A percentile compares a stretch with the other conserved stretches of the same genome.
These are phyloP conservation scores for Carallia brachiata DNA, from an alignment of 345 rosid genomes.

Conservation along the genomic window DNA sequence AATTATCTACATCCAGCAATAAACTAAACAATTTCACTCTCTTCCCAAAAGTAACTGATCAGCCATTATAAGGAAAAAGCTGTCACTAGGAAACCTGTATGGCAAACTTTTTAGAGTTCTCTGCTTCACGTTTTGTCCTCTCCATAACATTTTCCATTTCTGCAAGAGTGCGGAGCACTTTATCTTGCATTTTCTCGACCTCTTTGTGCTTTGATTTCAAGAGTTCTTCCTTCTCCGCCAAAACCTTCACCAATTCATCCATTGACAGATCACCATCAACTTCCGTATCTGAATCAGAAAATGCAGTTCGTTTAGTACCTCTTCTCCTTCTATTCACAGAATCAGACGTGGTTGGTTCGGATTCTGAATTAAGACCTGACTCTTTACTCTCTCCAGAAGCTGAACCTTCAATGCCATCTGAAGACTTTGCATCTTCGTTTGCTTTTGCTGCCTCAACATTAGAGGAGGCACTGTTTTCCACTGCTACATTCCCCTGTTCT, in stretches of 20 bases:
- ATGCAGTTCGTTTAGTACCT: conserved; percentile 40
- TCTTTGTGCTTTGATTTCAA: conserved; percentile 61
- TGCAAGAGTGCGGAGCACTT: conserved; percentile 66
- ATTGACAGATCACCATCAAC: conserved; percentile 52
- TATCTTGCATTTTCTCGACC: conserved; percentile 67
- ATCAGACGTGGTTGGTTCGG: conserved; percentile 23
- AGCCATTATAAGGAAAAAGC: not conserved
- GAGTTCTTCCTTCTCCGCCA: conserved; percentile 74
- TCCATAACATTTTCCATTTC: conserved; percentile 90
- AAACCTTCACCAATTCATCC: conserved; percentile 74
- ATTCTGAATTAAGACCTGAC: conserved; percentile 40
- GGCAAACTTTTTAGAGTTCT: conserved; percentile 81
- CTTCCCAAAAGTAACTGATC: not conserved
- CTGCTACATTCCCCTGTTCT: conserved; percentile 36
- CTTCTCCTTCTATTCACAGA: conserved; percentile 39
- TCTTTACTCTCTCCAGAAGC: conserved; percentile 25
- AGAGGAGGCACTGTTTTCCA: conserved; percentile 13
- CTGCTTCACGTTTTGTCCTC: conserved; percentile 86
- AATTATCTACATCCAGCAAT: conserved; percentile 5
- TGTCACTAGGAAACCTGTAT: conserved; percentile 53
- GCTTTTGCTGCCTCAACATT: conserved; percentile 25
- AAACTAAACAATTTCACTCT: not conserved
- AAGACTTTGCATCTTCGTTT: conserved; percentile 29
- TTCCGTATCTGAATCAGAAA: conserved; percentile 69
- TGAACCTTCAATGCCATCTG: conserved; percentile 18